phyloP scores from a whole-genome alignment of 2,329 filamentous ascomycete genomes.

The Penicillium sp. region DNA sequence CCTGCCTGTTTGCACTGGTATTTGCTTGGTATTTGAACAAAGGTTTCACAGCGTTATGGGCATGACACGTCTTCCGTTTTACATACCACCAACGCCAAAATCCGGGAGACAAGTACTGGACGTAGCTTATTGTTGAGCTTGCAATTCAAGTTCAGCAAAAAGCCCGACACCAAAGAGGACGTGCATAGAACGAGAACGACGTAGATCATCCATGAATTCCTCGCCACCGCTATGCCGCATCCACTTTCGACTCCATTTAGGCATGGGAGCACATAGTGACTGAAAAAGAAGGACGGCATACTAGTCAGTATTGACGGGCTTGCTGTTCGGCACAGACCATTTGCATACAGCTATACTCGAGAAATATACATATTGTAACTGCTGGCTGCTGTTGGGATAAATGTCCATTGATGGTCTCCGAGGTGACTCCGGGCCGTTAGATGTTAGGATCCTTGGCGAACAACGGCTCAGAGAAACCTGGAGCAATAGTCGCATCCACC shows the following conservation, averaged over 20 bases:
- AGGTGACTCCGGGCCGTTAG: background rate
- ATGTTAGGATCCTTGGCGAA: constrained; percentile 14
- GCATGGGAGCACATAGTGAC: background rate
- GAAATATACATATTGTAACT: too few relatives aligned
- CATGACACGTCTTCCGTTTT: background rate
- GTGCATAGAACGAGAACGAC: background rate
- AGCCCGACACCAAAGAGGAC: background rate
- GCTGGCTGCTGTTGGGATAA: too few relatives aligned
- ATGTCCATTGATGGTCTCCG: background rate
- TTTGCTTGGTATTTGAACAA: background rate
- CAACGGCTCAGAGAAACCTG: constrained; percentile 17
- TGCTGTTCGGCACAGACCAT: constrained; percentile 4
- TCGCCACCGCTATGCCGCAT: constrained; percentile 1
- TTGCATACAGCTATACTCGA: background rate
- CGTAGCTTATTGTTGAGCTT: background rate
- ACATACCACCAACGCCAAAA: background rate
- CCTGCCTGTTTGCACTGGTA: background rate
- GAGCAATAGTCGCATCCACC: constrained; percentile 26
- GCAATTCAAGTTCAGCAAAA: constrained; percentile 2
- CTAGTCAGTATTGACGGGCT: background rate
- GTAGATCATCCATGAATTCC: background rate
- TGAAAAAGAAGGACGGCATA: background rate
- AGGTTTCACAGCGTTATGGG: background rate
- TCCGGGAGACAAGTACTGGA: background rate
- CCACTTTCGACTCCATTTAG: constrained; percentile 1